Base-by-base conservation (phyloP, 129 eudicot species). In the Flaveria sonorensis region DNA sequence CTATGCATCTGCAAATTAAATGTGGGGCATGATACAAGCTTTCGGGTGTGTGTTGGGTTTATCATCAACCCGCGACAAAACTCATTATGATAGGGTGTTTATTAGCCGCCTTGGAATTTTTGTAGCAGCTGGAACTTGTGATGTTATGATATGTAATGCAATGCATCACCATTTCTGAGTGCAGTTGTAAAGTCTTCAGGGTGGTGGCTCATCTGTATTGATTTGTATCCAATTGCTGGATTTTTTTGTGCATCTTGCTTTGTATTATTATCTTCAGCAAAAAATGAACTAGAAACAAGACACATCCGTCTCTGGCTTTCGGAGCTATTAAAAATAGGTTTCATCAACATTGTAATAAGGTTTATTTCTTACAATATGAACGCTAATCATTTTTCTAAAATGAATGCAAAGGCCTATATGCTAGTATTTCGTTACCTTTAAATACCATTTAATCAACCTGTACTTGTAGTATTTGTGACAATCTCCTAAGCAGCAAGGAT, bases 1-100 rank as follows among this genome's bases (percentile, higher is more conserved):
- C 51, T 73, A 47, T 24, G 50, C 57, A 13, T 61, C 40, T 26
- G 39, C 73, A 65, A 24, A 59, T 56, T 69, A 62, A 40, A 28
- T 48, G 53, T 36, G 11, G 50, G 40, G 18, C 9, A 51, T 32
- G 15, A 53, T 24, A 24, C 75, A 77, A 67, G 53, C 47, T 75
- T 64, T 36, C 45, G 5, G 16, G 68, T 50, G 4, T 16, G 56
- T 15, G 19, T 50, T 16, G 15, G 6, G 15, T 50, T 50, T 36
- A 36, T 1, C 40, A 6, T 36, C 40, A 4, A 36, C 40, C 40
- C 7, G 7, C 40, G 40, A 36, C 56, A 15, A 18, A 16, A 50
- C 19, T 50, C 56, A 15, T 50, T 59, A 59, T 10, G 36, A 60
- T 60, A 60, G 36, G 66, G 39, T 40, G 3, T 3, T 15, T 50